A percentile compares a stretch with the other conserved stretches of the same genome.
Evolutionary conservation across 352 stramenopile genomes (phyloP).

Genomic region (Pythium aphanidermatum): DNA sequence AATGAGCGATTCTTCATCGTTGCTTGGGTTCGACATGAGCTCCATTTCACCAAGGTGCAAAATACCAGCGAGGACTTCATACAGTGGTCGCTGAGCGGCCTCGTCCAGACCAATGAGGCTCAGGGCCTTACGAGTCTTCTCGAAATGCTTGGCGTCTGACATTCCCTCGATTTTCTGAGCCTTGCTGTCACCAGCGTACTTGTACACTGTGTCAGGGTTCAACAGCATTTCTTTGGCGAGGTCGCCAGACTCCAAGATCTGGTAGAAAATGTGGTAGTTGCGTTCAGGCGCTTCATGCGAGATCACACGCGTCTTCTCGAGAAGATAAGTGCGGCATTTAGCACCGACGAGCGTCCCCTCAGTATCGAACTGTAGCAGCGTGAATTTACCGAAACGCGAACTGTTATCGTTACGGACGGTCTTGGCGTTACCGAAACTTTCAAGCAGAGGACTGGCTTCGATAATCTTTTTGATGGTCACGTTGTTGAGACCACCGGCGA

Average conservation of each 20-base stretch:
- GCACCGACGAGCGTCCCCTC: slow-evolving; percentile 85
- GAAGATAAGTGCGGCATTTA: slow-evolving; percentile 94
- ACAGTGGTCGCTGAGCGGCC: slow-evolving; percentile 88
- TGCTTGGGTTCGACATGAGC: slow-evolving; percentile 59
- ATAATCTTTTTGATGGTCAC: slow-evolving; percentile 96
- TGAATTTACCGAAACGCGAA: slow-evolving; percentile 96
- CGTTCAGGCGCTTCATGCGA: slow-evolving; percentile 90
- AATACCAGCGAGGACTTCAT: slow-evolving; percentile 90
- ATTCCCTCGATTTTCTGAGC: slow-evolving; percentile 62
- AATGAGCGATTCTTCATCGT: slow-evolving; percentile 80
- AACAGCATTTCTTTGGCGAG: slow-evolving; percentile 43
- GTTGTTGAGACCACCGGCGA: slow-evolving; percentile 82
- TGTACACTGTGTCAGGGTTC: slow-evolving; percentile 43
- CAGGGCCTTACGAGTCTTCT: slow-evolving; percentile 65
- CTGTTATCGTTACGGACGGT: slow-evolving; percentile 98
- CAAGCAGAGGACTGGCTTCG: slow-evolving; percentile 96
- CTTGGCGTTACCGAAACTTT: slow-evolving; percentile 98
- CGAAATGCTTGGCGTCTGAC: slow-evolving; percentile 76
- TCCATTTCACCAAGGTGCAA: slow-evolving; percentile 94
- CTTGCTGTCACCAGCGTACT: slow-evolving; percentile 66
- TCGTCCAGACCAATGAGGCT: slow-evolving; percentile 76
- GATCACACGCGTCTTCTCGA: slow-evolving; percentile 97
- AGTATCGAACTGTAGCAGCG: slow-evolving; percentile 91
- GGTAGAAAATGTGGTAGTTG: slow-evolving; percentile 98
- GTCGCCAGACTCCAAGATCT: slow-evolving; percentile 46